phyloP scores from a whole-genome alignment of 208 protist species.

The Histomonas meleagridis region DNA sequence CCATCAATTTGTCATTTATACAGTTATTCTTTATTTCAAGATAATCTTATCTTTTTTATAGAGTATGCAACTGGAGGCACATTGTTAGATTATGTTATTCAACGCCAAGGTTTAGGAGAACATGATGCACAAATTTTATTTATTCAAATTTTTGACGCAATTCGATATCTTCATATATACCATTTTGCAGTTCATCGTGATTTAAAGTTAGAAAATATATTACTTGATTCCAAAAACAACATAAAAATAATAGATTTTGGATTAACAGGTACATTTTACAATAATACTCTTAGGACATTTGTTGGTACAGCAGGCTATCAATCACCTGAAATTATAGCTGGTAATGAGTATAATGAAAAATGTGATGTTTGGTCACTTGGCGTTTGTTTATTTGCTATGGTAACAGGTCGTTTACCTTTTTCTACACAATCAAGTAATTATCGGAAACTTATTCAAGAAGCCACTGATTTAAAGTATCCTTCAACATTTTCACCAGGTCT shows the following conservation, averaged over 20 bases:
- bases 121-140: not conserved
- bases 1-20: not conserved
- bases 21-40: not conserved
- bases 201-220: slow-evolving; percentile 32
- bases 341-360: slow-evolving; percentile 35
- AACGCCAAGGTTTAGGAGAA: not conserved
- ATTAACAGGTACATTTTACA: not conserved
- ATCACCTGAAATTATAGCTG: slow-evolving; percentile 40
- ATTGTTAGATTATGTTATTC: not conserved
- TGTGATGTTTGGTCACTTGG: slow-evolving; percentile 38
- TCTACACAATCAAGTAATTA: not conserved
- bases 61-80: not conserved
- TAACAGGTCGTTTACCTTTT: not conserved
- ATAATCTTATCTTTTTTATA: not conserved
- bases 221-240: not conserved
- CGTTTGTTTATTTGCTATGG: slow-evolving; percentile 24
- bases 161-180: not conserved
- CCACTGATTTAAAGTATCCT: not conserved
- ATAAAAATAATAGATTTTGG: not conserved
- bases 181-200: slow-evolving; percentile 31
- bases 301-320: slow-evolving; percentile 45
- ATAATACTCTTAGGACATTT: not conserved
- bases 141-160: not conserved
- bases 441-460: not conserved
- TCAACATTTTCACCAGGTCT: not conserved